Evolutionary conservation across 768 basidiomycete species (phyloP).

Genomic region (Pulveroboletus sp.): DNA sequence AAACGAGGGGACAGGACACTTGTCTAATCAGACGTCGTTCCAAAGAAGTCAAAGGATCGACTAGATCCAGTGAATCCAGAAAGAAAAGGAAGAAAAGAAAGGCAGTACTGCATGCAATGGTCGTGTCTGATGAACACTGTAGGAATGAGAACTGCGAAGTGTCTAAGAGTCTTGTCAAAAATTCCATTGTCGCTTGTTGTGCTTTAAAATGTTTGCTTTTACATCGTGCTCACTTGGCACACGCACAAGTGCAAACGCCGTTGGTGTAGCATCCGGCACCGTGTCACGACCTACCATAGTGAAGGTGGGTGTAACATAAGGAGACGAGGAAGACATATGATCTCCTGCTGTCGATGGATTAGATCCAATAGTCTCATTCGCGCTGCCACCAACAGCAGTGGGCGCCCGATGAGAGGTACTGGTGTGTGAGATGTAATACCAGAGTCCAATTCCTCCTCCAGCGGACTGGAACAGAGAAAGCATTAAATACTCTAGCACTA

Average conservation of each 20-base stretch:
- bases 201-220: conserved; percentile 3
- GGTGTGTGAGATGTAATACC: conserved; percentile 54
- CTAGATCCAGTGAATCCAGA: background rate
- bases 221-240: conserved; percentile 2
- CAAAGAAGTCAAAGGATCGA: conserved; percentile 6
- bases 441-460: conserved; percentile 54
- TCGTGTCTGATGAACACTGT: conserved; percentile 1
- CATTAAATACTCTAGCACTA: background rate
- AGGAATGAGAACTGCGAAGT: background rate
- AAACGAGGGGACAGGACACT: conserved; percentile 30
- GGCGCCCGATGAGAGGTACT: conserved; percentile 47
- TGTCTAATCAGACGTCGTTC: conserved; percentile 22
- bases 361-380: conserved; percentile 35
- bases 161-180: conserved; percentile 5
- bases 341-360: conserved; percentile 11
- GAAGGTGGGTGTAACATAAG: conserved; percentile 56
- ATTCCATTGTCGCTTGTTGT: conserved; percentile 6
- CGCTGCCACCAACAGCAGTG: conserved; percentile 60
- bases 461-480: conserved; percentile 33
- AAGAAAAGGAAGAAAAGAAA: background rate
- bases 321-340: conserved; percentile 21
- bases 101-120: conserved; percentile 3
- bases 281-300: conserved; percentile 45
- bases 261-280: conserved; percentile 19
- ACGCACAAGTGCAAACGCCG: conserved; percentile 4